Conservation (phyloP, 1,284 basidiomycete species). For the Apiotrichum porosum region DNA sequence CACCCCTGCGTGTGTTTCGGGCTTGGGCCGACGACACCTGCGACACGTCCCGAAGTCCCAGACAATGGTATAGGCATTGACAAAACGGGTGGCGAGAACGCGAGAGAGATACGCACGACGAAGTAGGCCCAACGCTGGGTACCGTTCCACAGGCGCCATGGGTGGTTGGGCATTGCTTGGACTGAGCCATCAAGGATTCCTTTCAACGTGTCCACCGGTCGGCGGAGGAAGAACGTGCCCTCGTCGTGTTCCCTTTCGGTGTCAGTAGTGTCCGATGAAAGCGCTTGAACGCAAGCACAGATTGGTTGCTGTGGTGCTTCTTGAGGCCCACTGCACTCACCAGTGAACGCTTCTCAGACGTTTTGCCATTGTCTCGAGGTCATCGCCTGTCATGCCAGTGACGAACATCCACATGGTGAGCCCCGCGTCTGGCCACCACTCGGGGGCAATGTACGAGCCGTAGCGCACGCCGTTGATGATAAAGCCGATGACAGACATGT, state of each 20-base stretch:
- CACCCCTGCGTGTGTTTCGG: no score
- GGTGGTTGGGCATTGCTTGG: conserved; percentile 2
- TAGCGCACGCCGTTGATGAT: conserved; percentile 10
- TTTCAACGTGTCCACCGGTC: conserved; percentile 7
- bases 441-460: conserved; percentile 9
- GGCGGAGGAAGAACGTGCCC: conserved; percentile 2
- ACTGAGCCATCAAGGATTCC: conserved; percentile 2
- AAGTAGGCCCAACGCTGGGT: conserved; percentile 11
- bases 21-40: no score
- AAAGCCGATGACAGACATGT: conserved; percentile 10
- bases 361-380: conserved; percentile 1
- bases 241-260: conserved; percentile 1
- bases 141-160: conserved; percentile 8
- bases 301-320: no score
- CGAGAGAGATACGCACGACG: conserved; percentile 1
- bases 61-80: no score
- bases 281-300: no score
- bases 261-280: no score
- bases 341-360: conserved; percentile 3
- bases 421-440: conserved; percentile 13
- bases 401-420: conserved; percentile 14
- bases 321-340: conserved; percentile 4
- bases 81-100: no score
- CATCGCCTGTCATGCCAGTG: conserved; percentile 1
- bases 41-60: no score